Evolutionary conservation across 1,284 basidiomycete species (phyloP).

Genomic region (Cystobasidium slooffiae): DNA sequence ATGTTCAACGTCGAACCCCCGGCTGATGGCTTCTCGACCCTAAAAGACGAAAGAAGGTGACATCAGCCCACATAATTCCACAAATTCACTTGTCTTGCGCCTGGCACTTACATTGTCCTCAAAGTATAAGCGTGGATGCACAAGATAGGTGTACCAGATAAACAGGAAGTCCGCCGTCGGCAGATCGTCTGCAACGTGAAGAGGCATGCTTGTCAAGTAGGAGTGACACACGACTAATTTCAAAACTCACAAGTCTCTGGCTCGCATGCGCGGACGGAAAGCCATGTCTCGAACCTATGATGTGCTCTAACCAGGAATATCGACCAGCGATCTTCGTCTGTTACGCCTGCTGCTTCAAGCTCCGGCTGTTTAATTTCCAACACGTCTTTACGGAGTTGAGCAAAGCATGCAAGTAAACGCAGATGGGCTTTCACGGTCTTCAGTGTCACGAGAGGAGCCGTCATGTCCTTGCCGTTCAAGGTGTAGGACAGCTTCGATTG

Average conservation of each 20-base stretch:
- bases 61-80: neutral
- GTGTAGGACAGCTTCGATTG: conserved; percentile 16
- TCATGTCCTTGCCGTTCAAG: conserved; percentile 29
- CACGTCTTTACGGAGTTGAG: conserved; percentile 20
- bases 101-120: conserved; percentile 38
- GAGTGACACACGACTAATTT: neutral
- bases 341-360: conserved; percentile 18
- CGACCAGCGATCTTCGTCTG: conserved; percentile 32
- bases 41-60: neutral
- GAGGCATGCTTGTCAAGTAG: neutral
- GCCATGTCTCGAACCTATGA: conserved; percentile 26
- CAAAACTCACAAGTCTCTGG: conserved; percentile 30
- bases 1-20: conserved; percentile 28
- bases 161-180: conserved; percentile 34
- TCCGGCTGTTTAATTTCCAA: conserved; percentile 23
- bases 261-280: conserved; percentile 26
- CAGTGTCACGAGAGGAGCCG: conserved; percentile 20
- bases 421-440: conserved; percentile 31
- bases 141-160: conserved; percentile 39
- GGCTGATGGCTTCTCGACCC: conserved; percentile 19
- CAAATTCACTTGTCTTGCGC: neutral
- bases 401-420: conserved; percentile 21
- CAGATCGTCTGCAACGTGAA: conserved; percentile 14
- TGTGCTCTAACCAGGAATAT: conserved; percentile 33
- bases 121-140: conserved; percentile 30